phyloP scores from a whole-genome alignment of 2,329 filamentous ascomycete species.

The Fusarium sp. region DNA sequence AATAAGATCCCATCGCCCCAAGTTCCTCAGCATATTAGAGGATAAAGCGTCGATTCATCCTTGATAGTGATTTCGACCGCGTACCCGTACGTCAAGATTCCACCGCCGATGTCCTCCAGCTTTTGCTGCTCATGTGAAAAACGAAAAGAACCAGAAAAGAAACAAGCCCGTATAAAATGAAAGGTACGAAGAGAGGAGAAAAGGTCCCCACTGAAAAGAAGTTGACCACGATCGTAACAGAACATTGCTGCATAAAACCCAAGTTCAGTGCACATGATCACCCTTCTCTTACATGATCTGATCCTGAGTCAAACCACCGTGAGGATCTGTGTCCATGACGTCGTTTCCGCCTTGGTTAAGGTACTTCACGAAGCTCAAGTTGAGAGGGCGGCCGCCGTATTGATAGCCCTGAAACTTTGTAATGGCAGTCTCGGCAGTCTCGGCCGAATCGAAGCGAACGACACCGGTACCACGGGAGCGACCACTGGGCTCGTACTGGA shows the following conservation, averaged over 20 bases:
- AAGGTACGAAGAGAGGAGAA: conserved; percentile 11
- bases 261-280: conserved; percentile 28
- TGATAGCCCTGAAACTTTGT: conserved; percentile 98
- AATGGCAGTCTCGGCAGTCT: conserved; percentile 93
- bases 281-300: conserved; percentile 84
- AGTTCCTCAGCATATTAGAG: conserved; percentile 42
- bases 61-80: conserved; percentile 38
- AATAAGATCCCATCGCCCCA: conserved; percentile 29
- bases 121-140: conserved; percentile 45
- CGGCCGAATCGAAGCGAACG: conserved; percentile 87
- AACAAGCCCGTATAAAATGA: conserved; percentile 41
- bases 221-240: conserved; percentile 18
- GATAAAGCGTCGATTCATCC: conserved; percentile 39
- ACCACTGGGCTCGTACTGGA: conserved; percentile 97
- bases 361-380: conserved; percentile 95
- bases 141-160: conserved; percentile 38
- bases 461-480: conserved; percentile 95
- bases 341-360: conserved; percentile 75
- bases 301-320: conserved; percentile 87
- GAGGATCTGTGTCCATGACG: conserved; percentile 85
- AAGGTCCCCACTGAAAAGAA: conserved; percentile 16
- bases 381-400: conserved; percentile 94
- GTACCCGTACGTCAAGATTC: conserved; percentile 38
- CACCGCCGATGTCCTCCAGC: conserved; percentile 43
- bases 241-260: conserved; percentile 14